Evolutionary conservation across 2,329 filamentous ascomycete genomes (phyloP).

Genomic region (Fusarium tjaetaba): DNA sequence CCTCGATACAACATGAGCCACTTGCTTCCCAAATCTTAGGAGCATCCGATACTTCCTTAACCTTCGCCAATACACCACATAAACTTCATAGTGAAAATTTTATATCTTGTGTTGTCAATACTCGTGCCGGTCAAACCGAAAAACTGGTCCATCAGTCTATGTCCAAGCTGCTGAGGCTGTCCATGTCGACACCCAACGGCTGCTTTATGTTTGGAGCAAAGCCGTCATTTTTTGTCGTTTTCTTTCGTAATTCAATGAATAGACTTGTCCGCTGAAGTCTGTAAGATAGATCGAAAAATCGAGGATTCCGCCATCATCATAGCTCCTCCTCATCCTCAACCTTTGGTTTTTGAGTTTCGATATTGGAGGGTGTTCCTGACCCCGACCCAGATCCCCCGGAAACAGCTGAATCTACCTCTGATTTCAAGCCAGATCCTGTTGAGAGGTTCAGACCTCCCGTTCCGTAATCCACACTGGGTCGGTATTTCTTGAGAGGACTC

Average conservation of each 20-base stretch:
- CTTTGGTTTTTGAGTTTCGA: constrained; percentile 40
- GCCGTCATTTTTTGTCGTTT: constrained; percentile 12
- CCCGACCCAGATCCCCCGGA: constrained; percentile 37
- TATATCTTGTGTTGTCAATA: constrained; percentile 13
- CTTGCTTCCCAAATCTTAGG: constrained; percentile 14
- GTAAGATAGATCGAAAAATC: neutral
- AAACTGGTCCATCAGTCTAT: constrained; percentile 28
- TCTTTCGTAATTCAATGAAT: constrained; percentile 9
- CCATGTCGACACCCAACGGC: constrained; percentile 20
- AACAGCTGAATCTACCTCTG: constrained; percentile 47
- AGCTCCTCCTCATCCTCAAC: constrained; percentile 54
- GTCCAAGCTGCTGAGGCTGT: constrained; percentile 22
- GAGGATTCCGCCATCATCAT: constrained; percentile 36
- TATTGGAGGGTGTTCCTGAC: constrained; percentile 33
- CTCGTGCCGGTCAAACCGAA: neutral
- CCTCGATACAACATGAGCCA: constrained; percentile 21
- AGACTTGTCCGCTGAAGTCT: neutral
- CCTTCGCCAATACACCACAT: constrained; percentile 9
- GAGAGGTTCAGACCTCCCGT: constrained; percentile 40
- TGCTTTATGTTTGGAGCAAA: neutral
- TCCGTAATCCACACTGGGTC: constrained; percentile 62
- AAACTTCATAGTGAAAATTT: constrained; percentile 15
- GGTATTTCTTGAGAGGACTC: constrained; percentile 80
- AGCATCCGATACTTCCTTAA: constrained; percentile 3
- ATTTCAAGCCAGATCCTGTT: constrained; percentile 47